These are phyloP conservation scores for Candida boidinii DNA, from an alignment of 805 yeast genomes.

Conservation along the genomic window DNA sequence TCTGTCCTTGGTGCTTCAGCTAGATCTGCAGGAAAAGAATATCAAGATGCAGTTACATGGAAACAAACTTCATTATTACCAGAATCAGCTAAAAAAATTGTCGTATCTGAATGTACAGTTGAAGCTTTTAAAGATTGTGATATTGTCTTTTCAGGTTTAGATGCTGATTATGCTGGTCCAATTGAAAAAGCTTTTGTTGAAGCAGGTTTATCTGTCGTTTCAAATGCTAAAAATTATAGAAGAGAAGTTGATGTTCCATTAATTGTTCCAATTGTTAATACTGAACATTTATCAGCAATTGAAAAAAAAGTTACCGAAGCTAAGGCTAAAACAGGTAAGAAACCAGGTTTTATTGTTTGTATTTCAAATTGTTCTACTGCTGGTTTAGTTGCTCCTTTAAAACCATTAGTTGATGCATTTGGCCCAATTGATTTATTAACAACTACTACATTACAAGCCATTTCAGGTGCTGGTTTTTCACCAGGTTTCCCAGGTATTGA, in stretches of 20 bases:
- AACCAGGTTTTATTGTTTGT: slow-evolving; percentile 82
- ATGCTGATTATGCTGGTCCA: slow-evolving; percentile 87
- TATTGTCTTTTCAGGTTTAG: slow-evolving; percentile 90
- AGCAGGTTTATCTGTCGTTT: slow-evolving; percentile 75
- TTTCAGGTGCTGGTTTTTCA: slow-evolving; percentile 96
- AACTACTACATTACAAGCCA: slow-evolving; percentile 91
- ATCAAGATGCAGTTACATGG: slow-evolving; percentile 86
- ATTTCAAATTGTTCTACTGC: slow-evolving; percentile 98
- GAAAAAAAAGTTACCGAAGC: slow-evolving; percentile 50
- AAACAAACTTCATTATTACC: slow-evolving; percentile 87
- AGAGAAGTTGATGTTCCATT: slow-evolving; percentile 82
- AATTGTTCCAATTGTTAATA: slow-evolving; percentile 90
- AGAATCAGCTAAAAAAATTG: slow-evolving; percentile 45
- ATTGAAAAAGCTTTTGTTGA: slow-evolving; percentile 81
- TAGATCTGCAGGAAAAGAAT: slow-evolving; percentile 87
- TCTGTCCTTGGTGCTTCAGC: slow-evolving; percentile 85
- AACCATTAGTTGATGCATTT: slow-evolving; percentile 82
- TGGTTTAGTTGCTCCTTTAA: slow-evolving; percentile 92
- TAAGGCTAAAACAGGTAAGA: slow-evolving; percentile 42
- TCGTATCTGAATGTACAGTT: slow-evolving; percentile 71
- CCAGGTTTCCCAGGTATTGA: slow-evolving; percentile 98
- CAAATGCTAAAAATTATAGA: slow-evolving; percentile 96
- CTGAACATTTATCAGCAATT: slow-evolving; percentile 76
- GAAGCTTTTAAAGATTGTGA: slow-evolving; percentile 83
- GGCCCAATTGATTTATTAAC: slow-evolving; percentile 87